Evolutionary conservation across 129 eudicot genomes (phyloP).

Genomic region (Glebionis coronaria): DNA sequence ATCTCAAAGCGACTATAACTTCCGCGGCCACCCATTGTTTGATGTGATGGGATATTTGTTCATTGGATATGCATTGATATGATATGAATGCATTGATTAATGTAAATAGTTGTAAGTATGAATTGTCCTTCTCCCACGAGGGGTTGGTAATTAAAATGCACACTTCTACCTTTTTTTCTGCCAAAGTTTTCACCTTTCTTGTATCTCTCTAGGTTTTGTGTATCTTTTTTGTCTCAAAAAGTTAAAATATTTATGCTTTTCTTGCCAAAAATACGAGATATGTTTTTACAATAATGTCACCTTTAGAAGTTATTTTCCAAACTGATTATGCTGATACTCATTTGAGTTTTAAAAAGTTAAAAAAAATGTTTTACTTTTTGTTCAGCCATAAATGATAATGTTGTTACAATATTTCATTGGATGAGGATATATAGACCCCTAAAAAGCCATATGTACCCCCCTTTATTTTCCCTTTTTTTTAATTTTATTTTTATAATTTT

Average conservation of each 20-base stretch:
- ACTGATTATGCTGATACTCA: too few relatives aligned
- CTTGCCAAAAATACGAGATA: neutral
- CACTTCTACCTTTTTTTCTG: conserved; percentile 32
- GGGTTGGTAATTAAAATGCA: conserved; percentile 45
- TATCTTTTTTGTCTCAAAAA: conserved; percentile 18
- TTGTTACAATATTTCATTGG: conserved; percentile 17
- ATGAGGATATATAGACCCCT: too few relatives aligned
- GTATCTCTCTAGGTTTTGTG: conserved; percentile 16
- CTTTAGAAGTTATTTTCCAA: too few relatives aligned
- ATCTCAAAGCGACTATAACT: too few relatives aligned
- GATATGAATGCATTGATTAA: conserved; percentile 29
- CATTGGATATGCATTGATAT: conserved; percentile 28
- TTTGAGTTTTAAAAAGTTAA: too few relatives aligned
- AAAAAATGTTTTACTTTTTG: too few relatives aligned
- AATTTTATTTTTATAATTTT: too few relatives aligned
- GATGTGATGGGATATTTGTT: conserved; percentile 8
- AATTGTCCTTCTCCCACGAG: conserved; percentile 36
- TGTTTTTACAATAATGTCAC: too few relatives aligned
- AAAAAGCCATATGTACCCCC: too few relatives aligned
- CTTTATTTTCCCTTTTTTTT: too few relatives aligned
- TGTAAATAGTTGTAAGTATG: conserved; percentile 27
- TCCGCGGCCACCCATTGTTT: too few relatives aligned
- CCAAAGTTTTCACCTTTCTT: conserved; percentile 28
- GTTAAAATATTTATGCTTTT: conserved; percentile 25
- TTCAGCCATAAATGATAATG: neutral